Evolutionary conservation across 2,329 filamentous ascomycete species (phyloP), one percentile per base, ranked within the genome.

Genomic region (Colletotrichum costaricense): DNA sequence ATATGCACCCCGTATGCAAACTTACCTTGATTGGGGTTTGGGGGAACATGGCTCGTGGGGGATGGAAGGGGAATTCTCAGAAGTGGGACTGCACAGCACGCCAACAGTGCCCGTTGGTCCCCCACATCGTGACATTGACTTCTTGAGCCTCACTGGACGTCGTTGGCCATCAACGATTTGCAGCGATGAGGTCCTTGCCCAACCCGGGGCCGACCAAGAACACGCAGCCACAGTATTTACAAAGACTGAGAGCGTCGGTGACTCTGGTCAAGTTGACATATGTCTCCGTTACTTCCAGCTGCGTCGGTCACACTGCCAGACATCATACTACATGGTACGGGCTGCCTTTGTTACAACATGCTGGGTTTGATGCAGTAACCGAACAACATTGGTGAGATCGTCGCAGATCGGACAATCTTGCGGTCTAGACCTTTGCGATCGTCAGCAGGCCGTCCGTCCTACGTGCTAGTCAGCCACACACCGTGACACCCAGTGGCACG

Each of bases 1-100:
- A 72, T 71, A 76, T 75, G 75, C 72, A 67, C 54, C 63, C 66
- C 54, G 58, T 70, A 75, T 75, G 75, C 74, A 74, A 74, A 67
- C 68, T 62, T 68, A 72, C 69, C 75, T 72, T 66, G 71, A 59
- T 71, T 63, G 26, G 70, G 58, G 56, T 72, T 63, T 69, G 75
- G 73, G 75, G 70, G 74, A 76, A 30, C 55, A 42, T 72, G 68
- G 30, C 64, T 71, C 66, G 68, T 72, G 74, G 68, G 74, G 68
- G 68, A 35, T 35, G 33, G 33, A 63, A 52, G 52, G 16, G 24
- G 42, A 62, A 57, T 38, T 67, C 42, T 49, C 42, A 33, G 58
- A 65, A 74, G 72, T 74, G 74, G 67, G 67, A 74, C 74, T 42
- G 65, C 33, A 63, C 24, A 74, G 49, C 49, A 59, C 71, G 55